These are phyloP conservation scores for Medicago arabica DNA, from an alignment of 306 rosid genomes.

Conservation along the genomic window DNA sequence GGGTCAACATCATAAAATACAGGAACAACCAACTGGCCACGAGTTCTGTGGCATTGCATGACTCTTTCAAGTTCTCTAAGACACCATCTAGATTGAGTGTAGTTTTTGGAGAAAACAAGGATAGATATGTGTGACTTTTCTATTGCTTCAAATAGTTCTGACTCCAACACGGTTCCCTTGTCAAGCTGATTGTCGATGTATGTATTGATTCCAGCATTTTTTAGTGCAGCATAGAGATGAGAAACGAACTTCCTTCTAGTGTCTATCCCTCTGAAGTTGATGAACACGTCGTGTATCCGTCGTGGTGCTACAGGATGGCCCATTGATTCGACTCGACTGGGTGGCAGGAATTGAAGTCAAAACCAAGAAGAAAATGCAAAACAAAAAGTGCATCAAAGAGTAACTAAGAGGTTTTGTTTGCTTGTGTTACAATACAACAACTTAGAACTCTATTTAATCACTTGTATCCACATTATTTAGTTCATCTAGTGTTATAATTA, in stretches of 20 bases:
- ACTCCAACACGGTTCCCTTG: background rate
- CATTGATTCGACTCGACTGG: too few relatives aligned
- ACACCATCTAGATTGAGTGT: constrained; percentile 35
- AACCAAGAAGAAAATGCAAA: too few relatives aligned
- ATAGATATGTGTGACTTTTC: background rate
- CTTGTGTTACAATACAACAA: too few relatives aligned
- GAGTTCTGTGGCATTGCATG: background rate
- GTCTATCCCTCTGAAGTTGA: constrained; percentile 16
- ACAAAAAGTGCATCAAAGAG: too few relatives aligned
- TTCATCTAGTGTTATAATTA: too few relatives aligned
- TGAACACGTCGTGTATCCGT: constrained; percentile 1
- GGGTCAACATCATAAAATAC: constrained; percentile 16
- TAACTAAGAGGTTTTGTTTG: too few relatives aligned
- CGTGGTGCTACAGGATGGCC: too few relatives aligned
- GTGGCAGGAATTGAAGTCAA: too few relatives aligned
- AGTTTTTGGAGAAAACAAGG: background rate
- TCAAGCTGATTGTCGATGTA: background rate
- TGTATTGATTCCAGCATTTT: background rate
- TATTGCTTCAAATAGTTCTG: background rate
- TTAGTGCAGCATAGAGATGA: background rate
- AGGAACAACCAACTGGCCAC: constrained; percentile 1
- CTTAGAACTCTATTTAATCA: too few relatives aligned
- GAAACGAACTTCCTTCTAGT: background rate
- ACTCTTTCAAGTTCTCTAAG: constrained; percentile 16
- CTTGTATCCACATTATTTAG: too few relatives aligned